A percentile compares a stretch with the other conserved stretches of the same genome.
These are phyloP conservation scores for Aspergillus udagawae DNA, from an alignment of 2,329 filamentous ascomycete species.

Conservation along the genomic window DNA sequence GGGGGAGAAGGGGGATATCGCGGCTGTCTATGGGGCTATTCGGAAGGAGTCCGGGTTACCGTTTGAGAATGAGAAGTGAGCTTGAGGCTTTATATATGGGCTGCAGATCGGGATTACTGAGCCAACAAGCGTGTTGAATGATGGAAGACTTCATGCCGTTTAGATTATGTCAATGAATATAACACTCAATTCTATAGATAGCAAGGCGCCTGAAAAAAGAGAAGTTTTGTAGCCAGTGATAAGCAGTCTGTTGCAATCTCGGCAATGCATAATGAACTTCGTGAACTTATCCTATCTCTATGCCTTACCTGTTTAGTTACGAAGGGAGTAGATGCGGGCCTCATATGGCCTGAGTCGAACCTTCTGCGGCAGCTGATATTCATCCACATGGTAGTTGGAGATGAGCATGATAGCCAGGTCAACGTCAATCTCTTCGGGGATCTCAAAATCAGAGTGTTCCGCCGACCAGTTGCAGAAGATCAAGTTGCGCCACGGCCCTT, in stretches of 20 bases:
- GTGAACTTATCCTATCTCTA: background rate
- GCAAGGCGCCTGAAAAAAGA: background rate
- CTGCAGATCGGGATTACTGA: no score
- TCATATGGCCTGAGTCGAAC: constrained; percentile 11
- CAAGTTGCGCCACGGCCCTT: constrained; percentile 12
- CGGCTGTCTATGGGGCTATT: constrained; percentile 76
- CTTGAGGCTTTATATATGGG: no score
- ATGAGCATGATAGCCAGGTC: constrained; percentile 14
- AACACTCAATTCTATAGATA: background rate
- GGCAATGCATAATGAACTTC: no score
- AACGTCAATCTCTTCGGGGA: constrained; percentile 13
- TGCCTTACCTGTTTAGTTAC: constrained; percentile 5
- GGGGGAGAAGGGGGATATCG: constrained; percentile 72
- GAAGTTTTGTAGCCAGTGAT: background rate
- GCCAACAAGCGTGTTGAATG: no score
- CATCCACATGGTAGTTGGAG: constrained; percentile 11
- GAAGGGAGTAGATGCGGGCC: constrained; percentile 13
- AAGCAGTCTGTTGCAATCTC: background rate
- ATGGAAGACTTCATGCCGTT: no score
- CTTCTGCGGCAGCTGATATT: constrained; percentile 3
- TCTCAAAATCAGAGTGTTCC: constrained; percentile 2
- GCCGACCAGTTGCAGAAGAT: constrained; percentile 12
- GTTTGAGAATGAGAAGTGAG: constrained; percentile 58
- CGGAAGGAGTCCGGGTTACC: constrained; percentile 69
- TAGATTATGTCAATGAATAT: background rate